Conservation (phyloP, 2,329 filamentous ascomycete species). For the Ophiostoma quercus region DNA sequence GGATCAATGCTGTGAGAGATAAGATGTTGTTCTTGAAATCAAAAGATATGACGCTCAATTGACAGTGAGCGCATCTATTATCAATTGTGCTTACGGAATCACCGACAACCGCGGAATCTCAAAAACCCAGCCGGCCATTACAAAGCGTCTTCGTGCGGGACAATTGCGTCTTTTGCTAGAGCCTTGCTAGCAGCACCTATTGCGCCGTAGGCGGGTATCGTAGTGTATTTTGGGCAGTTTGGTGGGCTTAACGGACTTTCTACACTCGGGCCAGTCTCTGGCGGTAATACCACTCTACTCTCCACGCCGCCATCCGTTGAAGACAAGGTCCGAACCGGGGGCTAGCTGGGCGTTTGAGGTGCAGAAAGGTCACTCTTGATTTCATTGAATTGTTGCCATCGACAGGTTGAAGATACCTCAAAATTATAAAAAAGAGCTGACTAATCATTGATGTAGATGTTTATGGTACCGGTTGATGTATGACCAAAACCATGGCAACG, state of each 20-base stretch:
- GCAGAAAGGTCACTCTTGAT: neutral
- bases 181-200: neutral
- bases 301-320: neutral
- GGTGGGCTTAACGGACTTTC: neutral
- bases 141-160: constrained; percentile 19
- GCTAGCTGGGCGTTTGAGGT: neutral
- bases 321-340: neutral
- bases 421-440: too few species aligned
- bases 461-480: neutral
- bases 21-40: neutral
- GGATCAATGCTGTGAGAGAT: neutral
- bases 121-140: constrained; percentile 17
- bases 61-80: neutral
- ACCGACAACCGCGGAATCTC: neutral
- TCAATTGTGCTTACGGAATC: neutral
- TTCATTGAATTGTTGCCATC: neutral
- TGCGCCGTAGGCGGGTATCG: too few species aligned
- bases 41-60: neutral
- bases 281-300: neutral
- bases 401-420: neutral
- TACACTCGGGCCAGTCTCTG: neutral
- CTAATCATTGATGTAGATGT: neutral
- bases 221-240: neutral
- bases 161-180: constrained; percentile 18
- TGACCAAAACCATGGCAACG: neutral